A percentile compares a stretch with the other conserved stretches of the same genome.
These are phyloP conservation scores for Raddia guianensis DNA, from an alignment of 176 grass and related monocot genomes.

Conservation along the genomic window DNA sequence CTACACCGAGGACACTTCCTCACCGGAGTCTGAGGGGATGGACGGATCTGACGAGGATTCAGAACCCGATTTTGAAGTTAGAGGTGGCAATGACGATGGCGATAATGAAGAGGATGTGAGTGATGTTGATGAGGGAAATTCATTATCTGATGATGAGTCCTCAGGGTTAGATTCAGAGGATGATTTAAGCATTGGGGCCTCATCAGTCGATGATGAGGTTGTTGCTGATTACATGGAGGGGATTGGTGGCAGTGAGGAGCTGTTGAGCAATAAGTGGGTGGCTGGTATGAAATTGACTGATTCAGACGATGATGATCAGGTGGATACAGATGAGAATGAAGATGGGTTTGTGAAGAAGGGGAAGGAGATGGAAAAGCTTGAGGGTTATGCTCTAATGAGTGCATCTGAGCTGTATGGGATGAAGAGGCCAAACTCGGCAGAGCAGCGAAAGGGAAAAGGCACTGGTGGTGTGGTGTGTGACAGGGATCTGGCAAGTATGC, in stretches of 20 bases:
- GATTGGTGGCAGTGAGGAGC: conserved; percentile 59
- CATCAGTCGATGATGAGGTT: conserved; percentile 69
- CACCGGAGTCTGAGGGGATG: conserved; percentile 61
- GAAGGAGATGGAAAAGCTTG: conserved; percentile 45
- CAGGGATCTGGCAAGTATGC: conserved; percentile 40
- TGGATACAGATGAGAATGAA: conserved; percentile 57
- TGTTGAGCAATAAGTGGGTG: conserved; percentile 52
- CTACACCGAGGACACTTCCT: conserved; percentile 79
- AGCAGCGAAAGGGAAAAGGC: conserved; percentile 41
- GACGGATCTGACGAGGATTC: conserved; percentile 38
- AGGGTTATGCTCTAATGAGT: conserved; percentile 65
- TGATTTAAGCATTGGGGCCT: conserved; percentile 45
- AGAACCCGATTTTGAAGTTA: conserved; percentile 38
- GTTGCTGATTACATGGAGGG: conserved; percentile 84
- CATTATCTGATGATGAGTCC: conserved; percentile 8
- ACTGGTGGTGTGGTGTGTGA: conserved; percentile 10
- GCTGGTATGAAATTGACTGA: conserved; percentile 55
- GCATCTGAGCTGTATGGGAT: conserved; percentile 77
- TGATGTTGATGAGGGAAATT: conserved; percentile 38
- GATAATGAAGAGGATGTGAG: conserved; percentile 31
- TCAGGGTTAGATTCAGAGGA: conserved; percentile 40
- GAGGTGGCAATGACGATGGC: conserved; percentile 37
- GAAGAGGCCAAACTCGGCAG: conserved; percentile 54
- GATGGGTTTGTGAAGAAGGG: conserved; percentile 58
- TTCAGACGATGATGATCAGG: conserved; percentile 47